phyloP scores from a whole-genome alignment of 2,329 filamentous ascomycete genomes.

The Neofusicoccum parvum region DNA sequence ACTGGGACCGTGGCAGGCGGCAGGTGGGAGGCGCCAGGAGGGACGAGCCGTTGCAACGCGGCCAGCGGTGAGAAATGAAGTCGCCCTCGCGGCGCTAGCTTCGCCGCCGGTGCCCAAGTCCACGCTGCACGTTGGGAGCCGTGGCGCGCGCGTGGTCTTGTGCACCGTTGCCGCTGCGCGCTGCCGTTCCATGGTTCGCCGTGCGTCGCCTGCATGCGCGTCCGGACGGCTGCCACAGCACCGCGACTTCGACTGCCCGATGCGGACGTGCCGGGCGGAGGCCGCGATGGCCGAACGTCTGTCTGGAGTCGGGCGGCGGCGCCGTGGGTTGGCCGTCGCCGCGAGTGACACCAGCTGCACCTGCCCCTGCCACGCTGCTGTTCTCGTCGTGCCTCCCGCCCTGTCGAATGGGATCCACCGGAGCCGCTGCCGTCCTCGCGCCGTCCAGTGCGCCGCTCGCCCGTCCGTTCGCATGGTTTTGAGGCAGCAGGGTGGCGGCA shows the following conservation, averaged over 20 bases:
- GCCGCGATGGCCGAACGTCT: too few relatives aligned
- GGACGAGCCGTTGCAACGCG: not conserved
- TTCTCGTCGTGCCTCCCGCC: not conserved
- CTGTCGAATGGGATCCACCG: too few relatives aligned
- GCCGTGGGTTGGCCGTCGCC: not conserved
- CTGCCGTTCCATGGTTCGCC: not conserved
- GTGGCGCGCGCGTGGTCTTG: not conserved
- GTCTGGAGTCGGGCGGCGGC: not conserved
- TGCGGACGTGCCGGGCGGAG: not conserved
- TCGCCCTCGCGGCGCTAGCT: not conserved
- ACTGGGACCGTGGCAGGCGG: too few relatives aligned
- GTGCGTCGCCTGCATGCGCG: constrained; percentile 2
- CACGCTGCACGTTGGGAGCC: not conserved
- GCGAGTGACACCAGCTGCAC: not conserved
- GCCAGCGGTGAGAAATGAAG: not conserved
- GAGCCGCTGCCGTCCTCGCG: too few relatives aligned
- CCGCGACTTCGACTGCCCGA: not conserved
- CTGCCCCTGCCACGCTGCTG: not conserved
- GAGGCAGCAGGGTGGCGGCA: too few relatives aligned
- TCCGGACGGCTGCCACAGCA: not conserved
- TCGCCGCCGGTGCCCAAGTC: not conserved
- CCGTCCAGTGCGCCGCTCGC: too few relatives aligned
- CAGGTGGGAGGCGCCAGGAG: not conserved
- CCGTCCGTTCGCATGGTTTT: too few relatives aligned
- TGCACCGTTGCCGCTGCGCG: not conserved